These are phyloP conservation scores for Cladophialophora exuberans DNA, from an alignment of 2,329 filamentous ascomycete species.

Conservation along the genomic window DNA sequence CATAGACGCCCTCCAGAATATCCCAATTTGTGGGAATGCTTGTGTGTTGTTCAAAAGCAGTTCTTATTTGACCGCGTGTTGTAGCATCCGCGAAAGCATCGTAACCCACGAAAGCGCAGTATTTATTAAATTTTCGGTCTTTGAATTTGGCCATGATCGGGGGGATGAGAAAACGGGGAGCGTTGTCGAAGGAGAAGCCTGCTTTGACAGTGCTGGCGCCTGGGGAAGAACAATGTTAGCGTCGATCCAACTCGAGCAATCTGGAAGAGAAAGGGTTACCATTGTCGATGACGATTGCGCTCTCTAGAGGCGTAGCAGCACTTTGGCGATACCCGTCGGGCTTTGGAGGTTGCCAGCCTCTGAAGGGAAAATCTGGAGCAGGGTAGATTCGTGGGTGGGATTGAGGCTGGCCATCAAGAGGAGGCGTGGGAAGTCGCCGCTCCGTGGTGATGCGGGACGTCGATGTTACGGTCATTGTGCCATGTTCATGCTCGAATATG, in stretches of 20 bases:
- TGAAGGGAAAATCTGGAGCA: constrained; percentile 63
- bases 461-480: constrained; percentile 49
- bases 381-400: constrained; percentile 58
- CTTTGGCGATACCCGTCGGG: constrained; percentile 74
- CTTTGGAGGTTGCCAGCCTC: constrained; percentile 60
- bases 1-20: constrained; percentile 89
- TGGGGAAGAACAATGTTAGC: constrained; percentile 42
- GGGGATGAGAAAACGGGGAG: constrained; percentile 78
- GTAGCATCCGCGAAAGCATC: constrained; percentile 96
- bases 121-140: constrained; percentile 89
- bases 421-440: constrained; percentile 46
- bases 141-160: constrained; percentile 94
- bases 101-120: constrained; percentile 86
- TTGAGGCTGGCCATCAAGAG: constrained; percentile 55
- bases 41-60: constrained; percentile 86
- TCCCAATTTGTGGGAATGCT: constrained; percentile 98
- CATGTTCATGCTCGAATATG: constrained; percentile 11
- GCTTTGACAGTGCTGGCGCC: constrained; percentile 88
- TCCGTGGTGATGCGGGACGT: constrained; percentile 41
- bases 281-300: constrained; percentile 97
- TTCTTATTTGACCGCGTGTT: constrained; percentile 84
- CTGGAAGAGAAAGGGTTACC: no score
- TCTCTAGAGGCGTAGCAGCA: constrained; percentile 59
- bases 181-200: constrained; percentile 90
- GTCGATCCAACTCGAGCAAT: neutral